phyloP scores from a whole-genome alignment of 2,329 filamentous ascomycete species.

The Phyllosticta citribraziliensis region DNA sequence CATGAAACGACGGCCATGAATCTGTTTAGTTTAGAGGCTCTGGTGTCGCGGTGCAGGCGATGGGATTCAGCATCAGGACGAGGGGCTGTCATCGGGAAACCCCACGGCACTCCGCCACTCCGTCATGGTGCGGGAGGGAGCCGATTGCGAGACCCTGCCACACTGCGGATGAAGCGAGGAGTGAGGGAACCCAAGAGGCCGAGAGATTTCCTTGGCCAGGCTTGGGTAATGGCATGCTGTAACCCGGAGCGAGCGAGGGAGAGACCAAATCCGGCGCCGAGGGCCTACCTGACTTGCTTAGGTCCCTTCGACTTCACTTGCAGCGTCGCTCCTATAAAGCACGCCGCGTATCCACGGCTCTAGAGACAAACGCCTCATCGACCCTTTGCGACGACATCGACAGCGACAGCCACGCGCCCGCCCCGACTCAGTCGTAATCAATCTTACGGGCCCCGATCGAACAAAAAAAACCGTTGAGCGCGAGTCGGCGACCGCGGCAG shows the following conservation, averaged over 20 bases:
- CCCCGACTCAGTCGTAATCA: neutral
- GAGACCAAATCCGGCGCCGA: neutral
- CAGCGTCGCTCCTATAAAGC: neutral
- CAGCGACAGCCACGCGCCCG: no score
- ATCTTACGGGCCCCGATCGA: neutral
- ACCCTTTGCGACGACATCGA: no score
- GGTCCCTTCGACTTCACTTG: neutral
- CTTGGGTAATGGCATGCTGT: neutral
- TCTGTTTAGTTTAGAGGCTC: no score
- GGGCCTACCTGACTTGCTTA: neutral
- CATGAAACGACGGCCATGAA: neutral
- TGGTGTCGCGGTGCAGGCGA: neutral
- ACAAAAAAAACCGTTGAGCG: slow-evolving; percentile 8
- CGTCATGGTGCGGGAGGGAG: neutral
- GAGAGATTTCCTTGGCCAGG: neutral
- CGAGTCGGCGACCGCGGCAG: slow-evolving; percentile 1
- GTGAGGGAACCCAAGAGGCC: neutral
- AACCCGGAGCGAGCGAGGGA: neutral
- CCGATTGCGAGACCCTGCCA: neutral
- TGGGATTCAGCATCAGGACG: neutral
- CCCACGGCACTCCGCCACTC: neutral
- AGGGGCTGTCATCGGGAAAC: neutral
- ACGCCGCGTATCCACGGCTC: neutral
- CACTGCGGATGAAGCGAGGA: neutral
- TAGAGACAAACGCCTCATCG: neutral